Percentiles rank a stretch among this genome's conserved stretches.
These are phyloP conservation scores for Silybum marianum DNA, from an alignment of 129 eudicot species.

Conservation along the genomic window DNA sequence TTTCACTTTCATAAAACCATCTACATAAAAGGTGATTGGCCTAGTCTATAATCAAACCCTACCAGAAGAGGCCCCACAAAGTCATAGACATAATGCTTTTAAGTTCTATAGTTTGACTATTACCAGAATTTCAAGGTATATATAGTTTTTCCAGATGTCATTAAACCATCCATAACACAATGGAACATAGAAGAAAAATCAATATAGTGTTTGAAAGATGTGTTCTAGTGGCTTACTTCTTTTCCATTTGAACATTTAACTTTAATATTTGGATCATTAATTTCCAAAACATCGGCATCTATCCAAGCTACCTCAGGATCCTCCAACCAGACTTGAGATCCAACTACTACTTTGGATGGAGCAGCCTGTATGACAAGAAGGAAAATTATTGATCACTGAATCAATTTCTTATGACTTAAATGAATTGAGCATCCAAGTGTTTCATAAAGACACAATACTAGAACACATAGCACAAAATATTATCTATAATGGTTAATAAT, in stretches of 20 bases:
- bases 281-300: slow-evolving; percentile 80
- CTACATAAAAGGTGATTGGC: background rate
- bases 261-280: slow-evolving; percentile 56
- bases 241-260: slow-evolving; percentile 57
- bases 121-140: background rate
- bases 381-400: slow-evolving; percentile 5
- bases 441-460: background rate
- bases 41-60: background rate
- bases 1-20: background rate
- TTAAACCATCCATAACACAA: background rate
- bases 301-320: slow-evolving; percentile 91
- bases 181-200: background rate
- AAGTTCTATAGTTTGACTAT: background rate
- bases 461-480: background rate
- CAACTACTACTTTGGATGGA: slow-evolving; percentile 54
- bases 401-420: background rate
- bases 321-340: slow-evolving; percentile 94
- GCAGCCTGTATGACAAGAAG: slow-evolving; percentile 48
- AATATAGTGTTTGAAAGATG: background rate
- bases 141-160: background rate
- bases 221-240: slow-evolving; percentile 47
- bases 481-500: background rate
- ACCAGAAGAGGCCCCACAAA: background rate
- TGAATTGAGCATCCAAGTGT: slow-evolving; percentile 17
- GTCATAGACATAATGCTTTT: background rate